A percentile compares a stretch with the other conserved stretches of the same genome.
Evolutionary conservation across 257 asterid species (phyloP).

Genomic region (Capsicum chinense): DNA sequence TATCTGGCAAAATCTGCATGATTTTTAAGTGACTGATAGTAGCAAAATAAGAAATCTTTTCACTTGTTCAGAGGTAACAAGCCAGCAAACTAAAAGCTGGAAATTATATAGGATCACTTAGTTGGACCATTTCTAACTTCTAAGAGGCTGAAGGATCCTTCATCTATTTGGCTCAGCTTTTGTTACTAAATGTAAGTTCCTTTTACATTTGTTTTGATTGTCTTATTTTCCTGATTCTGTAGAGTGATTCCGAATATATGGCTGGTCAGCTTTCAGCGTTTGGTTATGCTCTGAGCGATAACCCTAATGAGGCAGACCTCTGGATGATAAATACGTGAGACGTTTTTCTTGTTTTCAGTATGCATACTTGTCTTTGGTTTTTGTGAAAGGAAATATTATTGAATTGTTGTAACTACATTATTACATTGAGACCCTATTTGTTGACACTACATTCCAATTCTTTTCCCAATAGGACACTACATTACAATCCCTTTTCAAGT

Average conservation of each 20-base stretch:
- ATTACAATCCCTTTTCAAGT: too few relatives aligned
- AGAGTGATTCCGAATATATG: constrained; percentile 99
- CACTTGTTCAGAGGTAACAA: not conserved
- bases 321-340: constrained; percentile 97
- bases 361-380: not conserved
- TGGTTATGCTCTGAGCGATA: constrained; percentile 84
- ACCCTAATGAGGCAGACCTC: constrained; percentile 90
- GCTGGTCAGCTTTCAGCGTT: constrained; percentile 98
- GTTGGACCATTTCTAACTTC: constrained; percentile 4
- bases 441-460: too few relatives aligned
- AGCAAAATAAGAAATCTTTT: not conserved
- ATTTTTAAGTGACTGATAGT: not conserved
- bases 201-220: constrained; percentile 30
- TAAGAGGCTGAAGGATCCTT: not conserved
- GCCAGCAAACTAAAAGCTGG: not conserved
- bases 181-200: not conserved
- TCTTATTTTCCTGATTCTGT: constrained; percentile 33
- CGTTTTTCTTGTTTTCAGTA: constrained; percentile 20
- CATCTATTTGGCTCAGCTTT: not conserved
- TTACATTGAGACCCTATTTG: too few relatives aligned
- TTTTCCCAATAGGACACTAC: too few relatives aligned
- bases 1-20: not conserved
- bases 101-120: not conserved
- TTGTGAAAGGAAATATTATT: too few relatives aligned
- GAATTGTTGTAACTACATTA: too few relatives aligned